A percentile compares a stretch with the other conserved stretches of the same genome.
Evolutionary conservation across 345 rosid species (phyloP).

Genomic region (Pistacia integerrima): DNA sequence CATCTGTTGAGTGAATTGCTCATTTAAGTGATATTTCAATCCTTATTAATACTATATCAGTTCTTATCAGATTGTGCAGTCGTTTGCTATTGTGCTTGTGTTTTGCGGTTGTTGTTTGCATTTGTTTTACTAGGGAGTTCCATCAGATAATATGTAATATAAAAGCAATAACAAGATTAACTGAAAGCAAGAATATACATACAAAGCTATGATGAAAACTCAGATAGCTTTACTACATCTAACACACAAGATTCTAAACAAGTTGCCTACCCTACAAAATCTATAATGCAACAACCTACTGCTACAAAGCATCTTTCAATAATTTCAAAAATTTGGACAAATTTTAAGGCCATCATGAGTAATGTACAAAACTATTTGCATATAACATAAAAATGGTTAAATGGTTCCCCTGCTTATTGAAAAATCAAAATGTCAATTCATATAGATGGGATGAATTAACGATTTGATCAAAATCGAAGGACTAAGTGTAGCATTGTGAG

Average conservation of each 20-base stretch:
- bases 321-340: too few species aligned
- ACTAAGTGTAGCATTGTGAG: neutral
- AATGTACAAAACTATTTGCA: neutral
- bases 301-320: neutral
- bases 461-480: neutral
- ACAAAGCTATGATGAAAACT: neutral
- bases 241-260: neutral
- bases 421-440: neutral
- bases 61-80: too few species aligned
- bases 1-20: too few species aligned
- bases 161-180: too few species aligned
- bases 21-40: too few species aligned
- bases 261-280: neutral
- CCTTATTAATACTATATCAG: too few species aligned
- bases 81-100: too few species aligned
- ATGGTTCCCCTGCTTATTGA: too few species aligned
- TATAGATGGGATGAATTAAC: neutral
- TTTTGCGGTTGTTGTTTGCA: too few species aligned
- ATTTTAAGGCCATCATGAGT: neutral
- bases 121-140: too few species aligned
- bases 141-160: too few species aligned
- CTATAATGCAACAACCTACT: neutral
- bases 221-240: neutral
- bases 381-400: neutral
- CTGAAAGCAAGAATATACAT: neutral